Percentiles rank a stretch among this genome's conserved stretches.
These are phyloP conservation scores for Centella asiatica DNA, from an alignment of 129 eudicot genomes.

Conservation along the genomic window DNA sequence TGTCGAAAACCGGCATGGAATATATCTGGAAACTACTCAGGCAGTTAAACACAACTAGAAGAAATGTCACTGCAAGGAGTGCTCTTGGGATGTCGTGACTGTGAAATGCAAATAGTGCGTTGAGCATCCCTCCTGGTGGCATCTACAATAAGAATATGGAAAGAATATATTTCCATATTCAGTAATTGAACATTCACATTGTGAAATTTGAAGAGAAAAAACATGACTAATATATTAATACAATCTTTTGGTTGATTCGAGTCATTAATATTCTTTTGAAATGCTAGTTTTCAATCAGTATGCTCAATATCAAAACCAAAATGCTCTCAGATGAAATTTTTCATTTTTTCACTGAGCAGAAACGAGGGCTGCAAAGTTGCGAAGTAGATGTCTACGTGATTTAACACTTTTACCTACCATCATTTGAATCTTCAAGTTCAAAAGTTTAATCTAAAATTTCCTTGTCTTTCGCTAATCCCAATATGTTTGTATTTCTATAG, in stretches of 20 bases:
- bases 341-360: too few relatives aligned
- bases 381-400: too few relatives aligned
- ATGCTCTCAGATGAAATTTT: too few relatives aligned
- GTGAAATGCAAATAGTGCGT: constrained; percentile 70
- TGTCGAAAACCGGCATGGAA: constrained; percentile 93
- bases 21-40: constrained; percentile 90
- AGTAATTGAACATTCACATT: too few relatives aligned
- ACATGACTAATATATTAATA: too few relatives aligned
- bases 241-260: not conserved
- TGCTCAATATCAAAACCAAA: not conserved
- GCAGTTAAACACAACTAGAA: constrained; percentile 87
- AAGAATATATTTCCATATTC: not conserved
- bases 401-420: too few relatives aligned
- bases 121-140: constrained; percentile 86
- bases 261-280: not conserved
- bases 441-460: too few relatives aligned
- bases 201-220: too few relatives aligned
- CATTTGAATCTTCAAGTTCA: not conserved
- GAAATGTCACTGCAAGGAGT: constrained; percentile 69
- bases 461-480: too few relatives aligned
- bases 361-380: too few relatives aligned
- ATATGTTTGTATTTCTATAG: too few relatives aligned
- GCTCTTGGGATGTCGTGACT: constrained; percentile 69
- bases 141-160: constrained; percentile 60
- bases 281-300: not conserved